phyloP scores from a whole-genome alignment of 495 filamentous ascomycete genomes.

The Corynascus novoguineensis region DNA sequence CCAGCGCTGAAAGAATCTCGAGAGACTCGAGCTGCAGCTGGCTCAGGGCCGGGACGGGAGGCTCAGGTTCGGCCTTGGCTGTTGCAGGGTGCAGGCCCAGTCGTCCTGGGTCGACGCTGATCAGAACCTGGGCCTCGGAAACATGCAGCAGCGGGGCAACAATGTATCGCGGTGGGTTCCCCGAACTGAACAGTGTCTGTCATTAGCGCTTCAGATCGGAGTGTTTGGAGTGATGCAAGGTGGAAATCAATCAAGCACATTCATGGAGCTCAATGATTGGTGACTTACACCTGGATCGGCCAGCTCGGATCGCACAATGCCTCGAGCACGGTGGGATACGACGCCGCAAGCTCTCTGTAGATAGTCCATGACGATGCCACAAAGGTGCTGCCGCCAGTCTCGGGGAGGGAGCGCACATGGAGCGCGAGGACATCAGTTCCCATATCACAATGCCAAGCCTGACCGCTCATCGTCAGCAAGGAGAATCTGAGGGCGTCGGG shows the following conservation, averaged over 20 bases:
- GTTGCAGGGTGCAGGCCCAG: slow-evolving; percentile 39
- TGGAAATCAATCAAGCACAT: slow-evolving; percentile 4
- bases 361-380: slow-evolving; percentile 38
- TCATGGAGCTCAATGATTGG: not conserved
- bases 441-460: slow-evolving; percentile 46
- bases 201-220: not conserved
- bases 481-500: not conserved
- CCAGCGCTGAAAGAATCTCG: slow-evolving; percentile 27
- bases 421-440: slow-evolving; percentile 39
- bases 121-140: slow-evolving; percentile 30
- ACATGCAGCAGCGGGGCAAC: slow-evolving; percentile 37
- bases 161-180: slow-evolving; percentile 30
- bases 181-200: slow-evolving; percentile 27
- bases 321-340: slow-evolving; percentile 31
- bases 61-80: not conserved
- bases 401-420: slow-evolving; percentile 37
- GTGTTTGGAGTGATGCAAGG: not conserved
- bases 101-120: slow-evolving; percentile 40
- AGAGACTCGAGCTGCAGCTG: slow-evolving; percentile 35
- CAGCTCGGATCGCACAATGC: slow-evolving; percentile 30
- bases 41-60: slow-evolving; percentile 32
- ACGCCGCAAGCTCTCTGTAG: slow-evolving; percentile 34
- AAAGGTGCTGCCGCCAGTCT: slow-evolving; percentile 37
- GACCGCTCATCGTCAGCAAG: not conserved
- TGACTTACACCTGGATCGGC: slow-evolving; percentile 42